A percentile compares a stretch with the other conserved stretches of the same genome.
phyloP scores from a whole-genome alignment of 164 flowering plant species.

The Liquidambar formosana region DNA sequence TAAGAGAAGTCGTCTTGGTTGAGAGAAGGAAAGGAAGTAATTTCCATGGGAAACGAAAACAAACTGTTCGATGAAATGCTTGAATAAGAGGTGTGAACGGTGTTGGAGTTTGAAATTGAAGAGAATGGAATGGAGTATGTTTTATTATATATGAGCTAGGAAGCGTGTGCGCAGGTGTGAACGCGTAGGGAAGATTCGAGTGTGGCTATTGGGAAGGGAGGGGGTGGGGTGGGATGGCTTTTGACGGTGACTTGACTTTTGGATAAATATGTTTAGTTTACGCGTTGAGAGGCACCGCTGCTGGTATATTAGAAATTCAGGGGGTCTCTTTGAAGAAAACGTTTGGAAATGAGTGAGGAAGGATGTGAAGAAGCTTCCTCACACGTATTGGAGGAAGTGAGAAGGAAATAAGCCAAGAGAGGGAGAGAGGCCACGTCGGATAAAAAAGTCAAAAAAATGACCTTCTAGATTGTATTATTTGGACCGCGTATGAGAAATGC shows the following conservation, averaged over 20 bases:
- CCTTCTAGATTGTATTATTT: too few relatives aligned
- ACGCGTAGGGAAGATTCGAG: slow-evolving; percentile 3
- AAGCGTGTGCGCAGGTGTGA: background rate
- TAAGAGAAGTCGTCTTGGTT: slow-evolving; percentile 31
- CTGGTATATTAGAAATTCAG: background rate
- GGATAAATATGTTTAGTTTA: background rate
- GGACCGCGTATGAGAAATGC: too few relatives aligned
- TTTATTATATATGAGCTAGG: background rate
- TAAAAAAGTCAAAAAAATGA: too few relatives aligned
- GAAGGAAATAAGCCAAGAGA: too few relatives aligned
- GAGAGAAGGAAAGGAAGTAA: slow-evolving; percentile 24
- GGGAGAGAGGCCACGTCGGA: too few relatives aligned
- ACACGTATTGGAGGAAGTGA: too few relatives aligned
- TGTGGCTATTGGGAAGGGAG: background rate
- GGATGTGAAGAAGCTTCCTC: background rate
- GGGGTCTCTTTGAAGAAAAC: background rate
- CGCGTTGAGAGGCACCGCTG: background rate
- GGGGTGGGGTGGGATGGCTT: background rate
- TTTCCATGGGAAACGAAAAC: slow-evolving; percentile 30
- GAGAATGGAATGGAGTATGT: background rate
- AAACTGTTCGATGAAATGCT: slow-evolving; percentile 7
- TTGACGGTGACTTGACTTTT: background rate
- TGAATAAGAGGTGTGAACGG: slow-evolving; percentile 10
- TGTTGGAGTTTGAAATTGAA: background rate
- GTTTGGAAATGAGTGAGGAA: background rate